Percentiles rank a stretch among this genome's conserved stretches.
These are phyloP conservation scores for Mycena crocata DNA, from an alignment of 768 basidiomycete species.

Conservation along the genomic window DNA sequence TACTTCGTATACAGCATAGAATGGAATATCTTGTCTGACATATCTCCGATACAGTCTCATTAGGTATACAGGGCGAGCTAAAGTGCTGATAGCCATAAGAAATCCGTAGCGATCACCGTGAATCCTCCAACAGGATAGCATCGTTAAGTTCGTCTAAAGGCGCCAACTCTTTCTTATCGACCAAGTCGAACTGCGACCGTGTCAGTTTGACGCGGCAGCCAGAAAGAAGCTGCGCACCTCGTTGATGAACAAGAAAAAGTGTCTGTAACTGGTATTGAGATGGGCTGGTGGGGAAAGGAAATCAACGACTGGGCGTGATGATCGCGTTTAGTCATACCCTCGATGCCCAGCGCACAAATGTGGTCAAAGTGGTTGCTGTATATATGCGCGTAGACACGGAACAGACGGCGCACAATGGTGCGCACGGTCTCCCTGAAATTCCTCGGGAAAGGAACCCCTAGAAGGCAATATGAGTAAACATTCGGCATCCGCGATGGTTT, in stretches of 20 bases:
- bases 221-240: conserved; percentile 68
- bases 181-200: conserved; percentile 79
- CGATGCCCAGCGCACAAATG: conserved; percentile 96
- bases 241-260: conserved; percentile 97
- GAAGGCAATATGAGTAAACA: conserved; percentile 3
- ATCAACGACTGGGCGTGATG: not conserved
- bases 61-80: conserved; percentile 12
- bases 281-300: conserved; percentile 74
- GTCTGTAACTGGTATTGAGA: conserved; percentile 97
- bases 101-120: conserved; percentile 41
- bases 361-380: conserved; percentile 99
- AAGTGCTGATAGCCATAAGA: not conserved
- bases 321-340: conserved; percentile 68
- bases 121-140: conserved; percentile 75
- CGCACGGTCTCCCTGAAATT: conserved; percentile 92
- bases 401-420: conserved; percentile 91
- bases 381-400: conserved; percentile 97
- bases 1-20: no score
- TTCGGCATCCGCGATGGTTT: not conserved
- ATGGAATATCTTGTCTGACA: no score
- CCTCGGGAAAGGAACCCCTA: conserved; percentile 91
- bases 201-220: conserved; percentile 11
- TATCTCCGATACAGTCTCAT: conserved; percentile 13
- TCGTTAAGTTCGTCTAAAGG: conserved; percentile 96
- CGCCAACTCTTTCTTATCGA: conserved; percentile 97